These are phyloP conservation scores for Xenoacremonium recifei DNA, from an alignment of 2,329 filamentous ascomycete genomes.

Conservation along the genomic window DNA sequence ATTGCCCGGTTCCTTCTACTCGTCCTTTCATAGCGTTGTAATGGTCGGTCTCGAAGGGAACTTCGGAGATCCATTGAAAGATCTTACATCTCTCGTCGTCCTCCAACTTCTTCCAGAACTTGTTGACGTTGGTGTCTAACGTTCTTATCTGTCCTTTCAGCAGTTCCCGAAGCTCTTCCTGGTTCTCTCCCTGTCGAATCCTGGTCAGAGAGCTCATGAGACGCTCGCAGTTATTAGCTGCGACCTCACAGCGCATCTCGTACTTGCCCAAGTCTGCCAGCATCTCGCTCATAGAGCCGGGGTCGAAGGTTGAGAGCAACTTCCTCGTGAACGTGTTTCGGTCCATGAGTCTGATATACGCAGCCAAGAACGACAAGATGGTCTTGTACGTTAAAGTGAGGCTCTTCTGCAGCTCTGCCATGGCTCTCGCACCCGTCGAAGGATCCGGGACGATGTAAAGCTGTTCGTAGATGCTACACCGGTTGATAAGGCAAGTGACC, in stretches of 20 bases:
- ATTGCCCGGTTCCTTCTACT: conserved; percentile 7
- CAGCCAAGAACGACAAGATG: background rate
- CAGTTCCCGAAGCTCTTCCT: background rate
- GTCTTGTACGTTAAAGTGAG: background rate
- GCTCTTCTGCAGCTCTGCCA: background rate
- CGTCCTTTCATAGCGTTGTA: conserved; percentile 5
- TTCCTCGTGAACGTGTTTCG: background rate
- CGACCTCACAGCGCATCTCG: background rate
- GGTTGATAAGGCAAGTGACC: conserved; percentile 1
- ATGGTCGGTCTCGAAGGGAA: conserved; percentile 10
- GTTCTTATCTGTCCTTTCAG: conserved; percentile 1
- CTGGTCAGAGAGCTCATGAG: background rate
- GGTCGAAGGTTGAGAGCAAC: background rate
- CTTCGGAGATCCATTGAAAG: conserved; percentile 11
- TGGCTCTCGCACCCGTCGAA: background rate
- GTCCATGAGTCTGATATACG: conserved; percentile 1
- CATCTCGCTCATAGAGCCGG: background rate
- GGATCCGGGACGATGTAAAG: background rate
- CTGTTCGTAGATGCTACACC: background rate
- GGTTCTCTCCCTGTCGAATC: background rate
- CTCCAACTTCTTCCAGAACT: conserved; percentile 5
- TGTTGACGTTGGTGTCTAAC: background rate
- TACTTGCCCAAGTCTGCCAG: conserved; percentile 1
- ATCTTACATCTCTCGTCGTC: conserved; percentile 9
- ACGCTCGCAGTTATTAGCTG: conserved; percentile 1